A percentile compares a stretch with the other conserved stretches of the same genome.
Conservation (phyloP, 768 basidiomycete genomes). For the Coprinellus aureogranulatus region DNA sequence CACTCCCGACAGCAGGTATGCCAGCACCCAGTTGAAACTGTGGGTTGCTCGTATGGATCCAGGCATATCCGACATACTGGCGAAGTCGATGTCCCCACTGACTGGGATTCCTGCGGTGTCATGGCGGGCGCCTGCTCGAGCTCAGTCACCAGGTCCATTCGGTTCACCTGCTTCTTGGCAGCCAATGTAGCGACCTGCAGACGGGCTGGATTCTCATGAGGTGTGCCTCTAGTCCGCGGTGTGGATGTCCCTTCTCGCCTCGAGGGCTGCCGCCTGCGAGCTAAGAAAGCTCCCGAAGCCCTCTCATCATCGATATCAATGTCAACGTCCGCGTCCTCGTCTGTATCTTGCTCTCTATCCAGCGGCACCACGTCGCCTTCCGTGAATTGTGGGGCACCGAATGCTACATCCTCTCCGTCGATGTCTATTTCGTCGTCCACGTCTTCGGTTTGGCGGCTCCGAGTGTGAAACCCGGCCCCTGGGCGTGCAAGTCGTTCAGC, state of each 20-base stretch:
- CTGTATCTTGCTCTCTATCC: constrained; percentile 13
- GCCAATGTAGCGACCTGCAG: background rate
- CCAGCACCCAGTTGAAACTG: constrained; percentile 83
- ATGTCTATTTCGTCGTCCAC: constrained; percentile 80
- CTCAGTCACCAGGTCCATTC: too few relatives aligned
- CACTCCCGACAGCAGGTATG: constrained; percentile 81
- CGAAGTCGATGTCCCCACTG: constrained; percentile 36
- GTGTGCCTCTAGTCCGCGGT: background rate
- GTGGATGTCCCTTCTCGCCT: background rate
- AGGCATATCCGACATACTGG: constrained; percentile 74
- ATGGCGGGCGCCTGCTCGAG: constrained; percentile 8
- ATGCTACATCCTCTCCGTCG: constrained; percentile 74
- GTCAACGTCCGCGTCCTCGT: constrained; percentile 37
- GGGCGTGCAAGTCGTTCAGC: background rate
- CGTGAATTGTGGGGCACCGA: constrained; percentile 73
- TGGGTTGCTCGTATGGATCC: constrained; percentile 74
- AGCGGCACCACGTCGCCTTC: constrained; percentile 63
- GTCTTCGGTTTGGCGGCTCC: constrained; percentile 54
- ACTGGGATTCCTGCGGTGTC: constrained; percentile 30
- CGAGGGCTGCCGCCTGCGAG: background rate
- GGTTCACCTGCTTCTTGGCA: background rate
- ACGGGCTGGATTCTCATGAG: constrained; percentile 1
- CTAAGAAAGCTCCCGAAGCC: background rate
- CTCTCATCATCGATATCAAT: constrained; percentile 40
- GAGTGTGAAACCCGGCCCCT: constrained; percentile 75